Percentiles rank a stretch among this genome's conserved stretches.
phyloP scores from a whole-genome alignment of 768 basidiomycete species.

The Thelephora aurantiotincta region DNA sequence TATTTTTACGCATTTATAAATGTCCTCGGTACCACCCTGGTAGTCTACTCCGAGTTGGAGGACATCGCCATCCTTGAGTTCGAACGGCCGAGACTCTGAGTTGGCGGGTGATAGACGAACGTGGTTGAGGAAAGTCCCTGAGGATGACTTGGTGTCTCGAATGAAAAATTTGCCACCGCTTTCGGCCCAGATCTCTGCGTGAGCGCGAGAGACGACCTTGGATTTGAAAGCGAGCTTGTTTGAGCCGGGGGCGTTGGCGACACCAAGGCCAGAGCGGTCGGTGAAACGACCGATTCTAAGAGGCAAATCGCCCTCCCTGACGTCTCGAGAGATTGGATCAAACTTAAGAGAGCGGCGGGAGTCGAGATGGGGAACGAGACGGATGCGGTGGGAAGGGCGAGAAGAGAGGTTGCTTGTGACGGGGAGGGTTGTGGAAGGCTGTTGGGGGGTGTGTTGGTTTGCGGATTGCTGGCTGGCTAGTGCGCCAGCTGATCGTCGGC shows the following conservation, averaged over 20 bases:
- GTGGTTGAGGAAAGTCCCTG: slow-evolving; percentile 94
- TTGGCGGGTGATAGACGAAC: slow-evolving; percentile 77
- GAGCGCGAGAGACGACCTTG: slow-evolving; percentile 89
- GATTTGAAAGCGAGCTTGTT: slow-evolving; percentile 89
- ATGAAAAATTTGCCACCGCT: slow-evolving; percentile 63
- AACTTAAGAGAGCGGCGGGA: slow-evolving; percentile 79
- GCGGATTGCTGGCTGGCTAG: slow-evolving; percentile 18
- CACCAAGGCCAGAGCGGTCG: slow-evolving; percentile 58
- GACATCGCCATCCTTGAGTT: slow-evolving; percentile 86
- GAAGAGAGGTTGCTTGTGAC: slow-evolving; percentile 8
- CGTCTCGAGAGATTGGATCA: slow-evolving; percentile 82
- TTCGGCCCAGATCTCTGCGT: slow-evolving; percentile 90
- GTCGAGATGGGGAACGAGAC: slow-evolving; percentile 92
- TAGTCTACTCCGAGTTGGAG: slow-evolving; percentile 95
- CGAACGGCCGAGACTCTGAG: slow-evolving; percentile 61
- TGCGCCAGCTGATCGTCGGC: slow-evolving; percentile 51
- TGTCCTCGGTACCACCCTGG: slow-evolving; percentile 93
- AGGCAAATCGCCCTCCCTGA: slow-evolving; percentile 50
- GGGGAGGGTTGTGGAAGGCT: slow-evolving; percentile 12
- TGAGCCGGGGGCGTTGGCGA: slow-evolving; percentile 53
- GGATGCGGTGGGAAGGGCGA: slow-evolving; percentile 52
- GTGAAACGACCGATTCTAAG: slow-evolving; percentile 93
- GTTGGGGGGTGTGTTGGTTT: slow-evolving; percentile 14
- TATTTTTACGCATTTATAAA: slow-evolving; percentile 96
- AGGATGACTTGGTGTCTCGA: slow-evolving; percentile 77